Percentiles rank a stretch among this genome's conserved stretches.
phyloP scores from a whole-genome alignment of 176 grass and related monocot genomes.

The Melocanna baccifera region DNA sequence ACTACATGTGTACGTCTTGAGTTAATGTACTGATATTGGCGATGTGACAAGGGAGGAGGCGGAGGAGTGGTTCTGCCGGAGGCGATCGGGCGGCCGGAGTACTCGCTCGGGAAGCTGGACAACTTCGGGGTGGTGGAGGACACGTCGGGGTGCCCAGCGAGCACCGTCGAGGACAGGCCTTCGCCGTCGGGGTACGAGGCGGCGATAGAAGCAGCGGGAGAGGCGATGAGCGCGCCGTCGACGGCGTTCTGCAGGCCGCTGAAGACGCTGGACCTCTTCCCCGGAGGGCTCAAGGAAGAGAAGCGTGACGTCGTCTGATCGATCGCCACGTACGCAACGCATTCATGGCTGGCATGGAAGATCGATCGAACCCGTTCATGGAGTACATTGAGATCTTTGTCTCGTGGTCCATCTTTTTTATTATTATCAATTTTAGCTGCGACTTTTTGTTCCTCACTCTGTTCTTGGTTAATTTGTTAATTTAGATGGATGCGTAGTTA shows the following conservation, averaged over 20 bases:
- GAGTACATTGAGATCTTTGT: not conserved
- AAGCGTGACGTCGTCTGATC: constrained; percentile 45
- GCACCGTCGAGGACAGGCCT: not conserved
- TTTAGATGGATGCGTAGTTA: not conserved
- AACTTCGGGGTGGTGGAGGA: constrained; percentile 40
- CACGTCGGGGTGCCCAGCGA: not conserved
- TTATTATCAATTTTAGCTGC: not conserved
- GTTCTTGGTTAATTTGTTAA: not conserved
- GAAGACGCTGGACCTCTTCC: constrained; percentile 95
- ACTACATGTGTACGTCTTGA: not conserved
- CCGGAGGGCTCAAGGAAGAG: constrained; percentile 63
- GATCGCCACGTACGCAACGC: not conserved
- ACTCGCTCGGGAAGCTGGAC: constrained; percentile 47
- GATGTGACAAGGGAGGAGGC: constrained; percentile 4
- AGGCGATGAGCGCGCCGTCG: not conserved
- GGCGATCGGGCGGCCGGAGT: not conserved
- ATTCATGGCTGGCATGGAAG: not conserved
- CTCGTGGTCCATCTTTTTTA: not conserved
- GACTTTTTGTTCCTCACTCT: not conserved
- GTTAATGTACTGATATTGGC: not conserved
- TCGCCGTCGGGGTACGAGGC: constrained; percentile 6
- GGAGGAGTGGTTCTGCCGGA: not conserved
- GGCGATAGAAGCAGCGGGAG: not conserved
- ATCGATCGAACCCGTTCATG: not conserved
- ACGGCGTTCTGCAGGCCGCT: constrained; percentile 50